These are phyloP conservation scores for Neonectria coccinea DNA, from an alignment of 2,329 filamentous ascomycete genomes.

Conservation along the genomic window DNA sequence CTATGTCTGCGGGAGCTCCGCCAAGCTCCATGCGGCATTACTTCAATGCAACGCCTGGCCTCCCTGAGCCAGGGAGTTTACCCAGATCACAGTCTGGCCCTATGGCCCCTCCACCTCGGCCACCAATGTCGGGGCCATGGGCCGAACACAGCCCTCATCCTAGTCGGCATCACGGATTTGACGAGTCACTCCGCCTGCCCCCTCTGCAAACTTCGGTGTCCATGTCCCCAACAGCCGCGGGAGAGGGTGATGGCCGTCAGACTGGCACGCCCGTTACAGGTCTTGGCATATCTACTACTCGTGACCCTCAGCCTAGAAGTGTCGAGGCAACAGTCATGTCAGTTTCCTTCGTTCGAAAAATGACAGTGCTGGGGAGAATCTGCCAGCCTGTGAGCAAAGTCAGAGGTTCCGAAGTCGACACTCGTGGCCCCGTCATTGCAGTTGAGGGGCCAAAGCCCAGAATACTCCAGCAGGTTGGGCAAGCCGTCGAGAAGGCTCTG, in stretches of 20 bases:
- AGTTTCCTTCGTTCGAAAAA: constrained; percentile 79
- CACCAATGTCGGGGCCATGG: constrained; percentile 49
- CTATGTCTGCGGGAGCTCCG: constrained; percentile 38
- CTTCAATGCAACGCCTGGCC: constrained; percentile 33
- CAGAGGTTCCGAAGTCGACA: constrained; percentile 50
- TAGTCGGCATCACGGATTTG: constrained; percentile 61
- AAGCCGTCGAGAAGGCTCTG: constrained; percentile 74
- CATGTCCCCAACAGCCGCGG: constrained; percentile 46
- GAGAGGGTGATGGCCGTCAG: constrained; percentile 44
- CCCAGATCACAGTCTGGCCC: constrained; percentile 53
- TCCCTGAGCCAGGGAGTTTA: constrained; percentile 48
- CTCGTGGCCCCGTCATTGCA: constrained; percentile 83
- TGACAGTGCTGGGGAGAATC: constrained; percentile 80
- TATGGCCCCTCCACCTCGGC: constrained; percentile 68
- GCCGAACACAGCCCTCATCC: constrained; percentile 47
- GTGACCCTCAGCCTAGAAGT: constrained; percentile 55
- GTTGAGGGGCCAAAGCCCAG: constrained; percentile 77
- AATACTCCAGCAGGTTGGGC: constrained; percentile 68
- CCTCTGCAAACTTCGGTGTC: constrained; percentile 61
- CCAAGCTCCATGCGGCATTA: constrained; percentile 38
- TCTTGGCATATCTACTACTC: constrained; percentile 39
- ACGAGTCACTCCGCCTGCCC: constrained; percentile 66
- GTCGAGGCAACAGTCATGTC: constrained; percentile 80
- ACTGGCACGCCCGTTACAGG: constrained; percentile 45
- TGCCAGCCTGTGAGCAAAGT: constrained; percentile 71